phyloP scores from a whole-genome alignment of 2,329 filamentous ascomycete species.

The Fusarium ambrosium region DNA sequence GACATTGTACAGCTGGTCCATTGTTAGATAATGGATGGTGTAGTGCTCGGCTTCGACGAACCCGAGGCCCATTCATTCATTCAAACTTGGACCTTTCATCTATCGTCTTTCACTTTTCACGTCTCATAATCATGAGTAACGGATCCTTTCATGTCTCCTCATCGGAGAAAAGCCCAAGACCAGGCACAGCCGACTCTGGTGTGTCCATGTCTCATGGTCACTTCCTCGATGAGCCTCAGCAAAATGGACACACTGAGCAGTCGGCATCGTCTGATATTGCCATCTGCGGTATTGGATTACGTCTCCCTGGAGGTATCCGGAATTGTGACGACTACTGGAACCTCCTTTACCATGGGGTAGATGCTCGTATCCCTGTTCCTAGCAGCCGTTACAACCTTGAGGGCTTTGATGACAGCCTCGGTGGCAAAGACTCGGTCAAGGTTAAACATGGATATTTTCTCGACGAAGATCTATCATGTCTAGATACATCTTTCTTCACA shows the following conservation, averaged over 20 bases:
- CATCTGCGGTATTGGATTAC: constrained; percentile 13
- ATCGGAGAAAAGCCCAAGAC: background rate
- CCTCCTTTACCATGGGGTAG: background rate
- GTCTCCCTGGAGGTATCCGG: constrained; percentile 11
- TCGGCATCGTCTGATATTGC: background rate
- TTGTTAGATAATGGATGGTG: background rate
- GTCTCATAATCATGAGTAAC: constrained; percentile 2
- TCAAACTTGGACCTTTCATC: background rate
- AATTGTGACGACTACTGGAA: constrained; percentile 13
- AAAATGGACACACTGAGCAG: background rate
- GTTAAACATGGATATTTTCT: constrained; percentile 12
- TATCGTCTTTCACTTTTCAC: background rate
- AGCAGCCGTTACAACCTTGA: constrained; percentile 9
- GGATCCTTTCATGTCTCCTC: background rate
- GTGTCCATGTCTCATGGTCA: background rate
- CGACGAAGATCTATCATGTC: background rate
- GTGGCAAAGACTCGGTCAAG: background rate
- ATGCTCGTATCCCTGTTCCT: background rate
- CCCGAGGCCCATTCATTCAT: background rate
- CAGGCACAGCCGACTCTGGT: background rate
- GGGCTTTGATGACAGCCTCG: constrained; percentile 8
- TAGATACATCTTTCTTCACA: constrained; percentile 19
- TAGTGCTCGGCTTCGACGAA: background rate
- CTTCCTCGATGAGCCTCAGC: background rate
- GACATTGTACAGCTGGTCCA: background rate